Evolutionary conservation across 805 yeast genomes (phyloP), one percentile per base, ranked within the genome.

Genomic region (Wickerhamomyces xylosicus): DNA sequence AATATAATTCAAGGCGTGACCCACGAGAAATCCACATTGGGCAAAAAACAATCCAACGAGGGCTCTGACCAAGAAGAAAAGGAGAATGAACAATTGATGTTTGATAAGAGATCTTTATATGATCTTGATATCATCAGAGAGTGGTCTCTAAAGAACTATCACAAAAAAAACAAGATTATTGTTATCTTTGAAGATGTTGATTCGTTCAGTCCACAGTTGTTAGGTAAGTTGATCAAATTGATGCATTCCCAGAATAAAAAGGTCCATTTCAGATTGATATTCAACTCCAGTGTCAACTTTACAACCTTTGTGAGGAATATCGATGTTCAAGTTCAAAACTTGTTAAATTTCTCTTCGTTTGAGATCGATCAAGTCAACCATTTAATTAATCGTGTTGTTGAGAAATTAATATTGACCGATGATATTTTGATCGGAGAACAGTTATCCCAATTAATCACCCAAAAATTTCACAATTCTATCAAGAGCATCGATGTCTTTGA

Each of bases 101-200:
- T 45, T 32, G 53, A 52, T 35, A 47, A 39, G 37, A 45, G 52
- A 35, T 36, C 46, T 3, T 49, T 52, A 1, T 52, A 43, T 40
- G 58, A 54, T 37, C 40, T 54, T 10, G 56, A 53, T 22, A 45
- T 50, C 15, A 46, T 45, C 3, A 43, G 41, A 8, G 53, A 53
- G n/a, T 54, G 57, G 57, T 48, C 52, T 35, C 20, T 38, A 6
- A 33, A 35, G 4, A 34, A 38, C 7, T 40, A 40, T 36, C 27
- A 34, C 13, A 37, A 37, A 6, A 39, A 45, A 29, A 33, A 47
- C 2, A 43, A 54, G 22, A 35, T 54, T 5, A 40, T 52, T 3
- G 19, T 54, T 9, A 38, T 53, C 1, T 43, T 54, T 22, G 55
- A 54, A 33, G 58, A 54, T 35, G 37, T 48, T 16, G 57, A 54